Evolutionary conservation across 2,329 filamentous ascomycete genomes (phyloP).

Genomic region (Colletotrichum australisinense): DNA sequence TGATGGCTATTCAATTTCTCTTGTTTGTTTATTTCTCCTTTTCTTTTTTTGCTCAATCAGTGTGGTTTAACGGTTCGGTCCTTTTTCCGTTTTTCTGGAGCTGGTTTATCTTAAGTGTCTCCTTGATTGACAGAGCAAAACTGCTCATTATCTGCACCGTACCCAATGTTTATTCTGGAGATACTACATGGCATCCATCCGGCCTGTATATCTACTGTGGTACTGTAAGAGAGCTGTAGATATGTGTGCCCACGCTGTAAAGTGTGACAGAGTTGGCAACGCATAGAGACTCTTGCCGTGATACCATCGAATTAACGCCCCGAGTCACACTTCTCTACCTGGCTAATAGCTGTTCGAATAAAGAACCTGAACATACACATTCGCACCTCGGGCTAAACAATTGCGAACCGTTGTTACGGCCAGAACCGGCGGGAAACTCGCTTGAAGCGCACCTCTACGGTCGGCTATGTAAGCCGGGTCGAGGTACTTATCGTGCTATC

Average conservation of each 20-base stretch:
- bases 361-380: not conserved
- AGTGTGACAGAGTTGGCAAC: not conserved
- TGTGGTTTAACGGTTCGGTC: not conserved
- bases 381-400: constrained; percentile 14
- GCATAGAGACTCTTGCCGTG: not conserved
- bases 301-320: not conserved
- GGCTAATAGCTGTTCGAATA: not conserved
- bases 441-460: constrained; percentile 10
- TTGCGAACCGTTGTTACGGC: constrained; percentile 5
- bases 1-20: not conserved
- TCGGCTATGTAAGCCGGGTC: constrained; percentile 10
- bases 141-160: not conserved
- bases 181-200: not conserved
- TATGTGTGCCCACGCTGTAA: not conserved
- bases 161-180: not conserved
- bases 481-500: constrained; percentile 28
- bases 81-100: not conserved
- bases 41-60: not conserved
- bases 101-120: not conserved
- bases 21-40: not conserved
- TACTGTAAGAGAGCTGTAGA: not conserved
- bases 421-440: constrained; percentile 10
- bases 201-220: too few relatives aligned
- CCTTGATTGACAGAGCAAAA: not conserved
- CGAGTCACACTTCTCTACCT: not conserved